phyloP scores from a whole-genome alignment of 2,329 filamentous ascomycete species.

The Neofusicoccum umdonicola region DNA sequence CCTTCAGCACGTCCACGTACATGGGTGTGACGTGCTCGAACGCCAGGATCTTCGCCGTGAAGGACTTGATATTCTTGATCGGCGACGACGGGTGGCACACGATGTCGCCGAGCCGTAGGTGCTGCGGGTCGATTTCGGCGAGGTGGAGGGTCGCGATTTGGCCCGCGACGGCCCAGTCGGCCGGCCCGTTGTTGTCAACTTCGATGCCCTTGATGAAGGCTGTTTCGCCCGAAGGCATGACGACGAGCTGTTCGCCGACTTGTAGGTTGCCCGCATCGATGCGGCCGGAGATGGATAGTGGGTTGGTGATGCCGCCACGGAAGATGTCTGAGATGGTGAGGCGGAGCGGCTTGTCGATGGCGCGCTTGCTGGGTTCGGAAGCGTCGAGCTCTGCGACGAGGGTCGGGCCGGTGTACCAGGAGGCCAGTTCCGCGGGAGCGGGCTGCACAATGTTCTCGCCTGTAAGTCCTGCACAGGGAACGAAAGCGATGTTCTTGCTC shows the following conservation, averaged over 20 bases:
- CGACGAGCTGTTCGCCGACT: constrained; percentile 73
- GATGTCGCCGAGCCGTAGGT: constrained; percentile 77
- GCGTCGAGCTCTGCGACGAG: constrained; percentile 81
- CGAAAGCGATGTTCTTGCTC: constrained; percentile 75
- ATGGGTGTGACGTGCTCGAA: constrained; percentile 89
- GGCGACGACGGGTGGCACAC: constrained; percentile 69
- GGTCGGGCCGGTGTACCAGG: constrained; percentile 80
- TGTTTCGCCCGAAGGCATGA: constrained; percentile 77
- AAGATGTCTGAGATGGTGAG: constrained; percentile 88
- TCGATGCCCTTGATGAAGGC: constrained; percentile 80
- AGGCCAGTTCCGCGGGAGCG: constrained; percentile 50
- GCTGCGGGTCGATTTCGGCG: constrained; percentile 76
- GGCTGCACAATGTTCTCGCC: constrained; percentile 78
- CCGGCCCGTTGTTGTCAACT: constrained; percentile 59
- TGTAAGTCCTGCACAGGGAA: constrained; percentile 84
- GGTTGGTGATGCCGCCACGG: constrained; percentile 72
- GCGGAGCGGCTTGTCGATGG: constrained; percentile 75
- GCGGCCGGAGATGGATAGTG: constrained; percentile 80
- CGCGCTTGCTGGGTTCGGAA: constrained; percentile 70
- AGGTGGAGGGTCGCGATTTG: constrained; percentile 86
- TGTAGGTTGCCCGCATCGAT: constrained; percentile 83
- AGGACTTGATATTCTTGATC: constrained; percentile 67
- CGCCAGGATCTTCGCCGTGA: constrained; percentile 80
- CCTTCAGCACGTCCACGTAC: constrained; percentile 83
- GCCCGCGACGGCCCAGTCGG: constrained; percentile 89